Base-by-base conservation (phyloP, 2,329 filamentous ascomycete genomes). In the Diplodia seriata region DNA sequence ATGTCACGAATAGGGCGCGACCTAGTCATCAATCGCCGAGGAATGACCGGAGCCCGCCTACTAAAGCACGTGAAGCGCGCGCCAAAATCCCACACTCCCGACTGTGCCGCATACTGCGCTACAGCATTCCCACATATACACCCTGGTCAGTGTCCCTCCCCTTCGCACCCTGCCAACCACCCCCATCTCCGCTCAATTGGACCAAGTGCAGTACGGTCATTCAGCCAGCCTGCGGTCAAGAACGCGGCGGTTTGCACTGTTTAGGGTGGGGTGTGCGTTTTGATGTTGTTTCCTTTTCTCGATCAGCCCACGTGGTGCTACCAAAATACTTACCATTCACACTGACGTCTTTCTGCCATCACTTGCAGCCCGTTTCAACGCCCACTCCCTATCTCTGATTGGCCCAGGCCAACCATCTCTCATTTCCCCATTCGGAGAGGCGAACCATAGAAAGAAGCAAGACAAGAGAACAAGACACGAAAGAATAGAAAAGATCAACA, bases 141-240 rank as follows among this genome's bases (percentile, higher is more conserved):
- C 59, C 59, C 59, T 63, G 59, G 59, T 63, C 47, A 63, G 59
- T 53, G n/a, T 23, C 33, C 59, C 40, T 38, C 59, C 6, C 26
- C 18, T 47, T 3, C 43, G 43, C 43, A 47, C 43, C 18, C n/a
- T 47, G 5, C 36, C 56, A 49, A 56, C 54, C 36, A 31, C 53
- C 31, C 18, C 54, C 26, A 63, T n/a, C 18, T 63, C 20, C 20
- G 43, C 43, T 3, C 33, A 33, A 15, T 47, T 20, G 59, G 29
- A 33, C 11, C 8, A 7, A 31, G 26, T 20, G 29, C 23, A 12
- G 36, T 38, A 14, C 36, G 9, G 36, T 3, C 36, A 38, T 38
- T 3, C n/a, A 38, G 18, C 12, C 26, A 26, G 26, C 26, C 47
- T 23, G n/a, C n/a, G n/a, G 43, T 20, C 43, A 47, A 9, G 14